Base-by-base conservation (phyloP, 164 flowering plant genomes). In the Vitis rupestris region DNA sequence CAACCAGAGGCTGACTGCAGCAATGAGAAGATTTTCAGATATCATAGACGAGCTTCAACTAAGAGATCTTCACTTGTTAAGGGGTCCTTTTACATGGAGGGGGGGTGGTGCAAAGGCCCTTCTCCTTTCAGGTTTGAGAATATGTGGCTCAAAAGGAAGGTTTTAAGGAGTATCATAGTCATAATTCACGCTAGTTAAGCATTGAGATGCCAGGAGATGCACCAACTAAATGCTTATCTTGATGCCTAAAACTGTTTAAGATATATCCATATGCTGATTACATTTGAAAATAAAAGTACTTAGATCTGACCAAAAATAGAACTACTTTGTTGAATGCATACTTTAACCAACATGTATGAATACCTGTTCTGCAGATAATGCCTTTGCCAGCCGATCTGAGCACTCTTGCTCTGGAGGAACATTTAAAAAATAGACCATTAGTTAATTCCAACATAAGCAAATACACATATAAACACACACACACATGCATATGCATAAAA, bases 311-410 rank as follows among this genome's bases (percentile, higher is more conserved):
- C 23, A 61, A 30, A 9, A 13, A 44, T 31, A 54, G 50, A 60
- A 16, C 37, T 17, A 16, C 12, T 14, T 8, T 14, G 7, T 57
- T 30, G 19, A 30, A 19, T 9, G 4, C 13, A 14, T 0, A 48
- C 31, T 13, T 12, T 12, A 9, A 68, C 49, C 37, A 59, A 57
- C 27, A 66, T 1, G 67, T 59, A 59, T 2, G 61, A 68, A 78
- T 73, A 90, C 97, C 94, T 80, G 74, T 66, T 87, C 89, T 58
- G 81, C 87, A 53, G 86, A 64, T 59, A 82, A 57, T 61, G 54
- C 61, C 48, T 73, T 78, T 53, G 80, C 74, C 83, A 88, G 74
- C 67, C 73, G 78, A 61, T 16, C 55, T 11, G 80, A 74, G 50
- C 72, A 66, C 67, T 74, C 80, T 74, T 82, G 77, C 72, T 88